These are phyloP conservation scores for Arabidopsis lyrata DNA, from an alignment of 441 rosid species.

Conservation along the genomic window DNA sequence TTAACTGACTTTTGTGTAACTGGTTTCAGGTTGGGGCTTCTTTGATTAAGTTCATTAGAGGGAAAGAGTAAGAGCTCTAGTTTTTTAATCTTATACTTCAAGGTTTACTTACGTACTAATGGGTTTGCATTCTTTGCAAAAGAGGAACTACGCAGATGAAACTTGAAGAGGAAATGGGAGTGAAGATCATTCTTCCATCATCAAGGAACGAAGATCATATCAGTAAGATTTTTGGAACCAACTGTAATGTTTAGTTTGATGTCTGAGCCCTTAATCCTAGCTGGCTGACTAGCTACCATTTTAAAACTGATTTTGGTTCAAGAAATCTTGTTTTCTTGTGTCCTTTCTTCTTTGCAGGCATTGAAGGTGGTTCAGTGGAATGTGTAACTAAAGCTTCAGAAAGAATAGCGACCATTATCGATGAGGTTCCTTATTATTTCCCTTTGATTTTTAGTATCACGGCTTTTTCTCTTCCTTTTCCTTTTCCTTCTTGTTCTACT, in stretches of 20 bases:
- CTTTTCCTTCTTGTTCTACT: background rate
- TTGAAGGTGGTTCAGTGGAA: conserved; percentile 75
- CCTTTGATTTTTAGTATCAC: background rate
- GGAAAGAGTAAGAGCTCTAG: conserved; percentile 68
- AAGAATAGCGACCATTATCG: conserved; percentile 61
- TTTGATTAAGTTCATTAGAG: conserved; percentile 71
- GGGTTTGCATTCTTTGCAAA: conserved; percentile 33
- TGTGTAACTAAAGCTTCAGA: conserved; percentile 69
- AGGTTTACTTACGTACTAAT: conserved; percentile 31
- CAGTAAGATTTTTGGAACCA: conserved; percentile 52
- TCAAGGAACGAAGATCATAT: conserved; percentile 72
- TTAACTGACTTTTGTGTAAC: conserved; percentile 21
- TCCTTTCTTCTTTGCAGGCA: conserved; percentile 51
- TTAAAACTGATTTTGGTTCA: background rate
- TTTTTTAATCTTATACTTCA: conserved; percentile 30
- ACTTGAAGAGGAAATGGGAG: conserved; percentile 82
- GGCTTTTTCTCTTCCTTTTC: background rate
- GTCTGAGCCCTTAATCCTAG: conserved; percentile 14
- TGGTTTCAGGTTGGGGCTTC: conserved; percentile 78
- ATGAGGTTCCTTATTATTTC: conserved; percentile 60
- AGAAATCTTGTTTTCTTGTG: conserved; percentile 17
- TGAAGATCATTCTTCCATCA: conserved; percentile 69
- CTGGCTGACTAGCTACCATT: conserved; percentile 1
- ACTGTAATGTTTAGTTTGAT: background rate
- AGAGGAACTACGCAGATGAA: conserved; percentile 72